Base-by-base conservation (phyloP, 768 basidiomycete genomes). In the Mycena metata region DNA sequence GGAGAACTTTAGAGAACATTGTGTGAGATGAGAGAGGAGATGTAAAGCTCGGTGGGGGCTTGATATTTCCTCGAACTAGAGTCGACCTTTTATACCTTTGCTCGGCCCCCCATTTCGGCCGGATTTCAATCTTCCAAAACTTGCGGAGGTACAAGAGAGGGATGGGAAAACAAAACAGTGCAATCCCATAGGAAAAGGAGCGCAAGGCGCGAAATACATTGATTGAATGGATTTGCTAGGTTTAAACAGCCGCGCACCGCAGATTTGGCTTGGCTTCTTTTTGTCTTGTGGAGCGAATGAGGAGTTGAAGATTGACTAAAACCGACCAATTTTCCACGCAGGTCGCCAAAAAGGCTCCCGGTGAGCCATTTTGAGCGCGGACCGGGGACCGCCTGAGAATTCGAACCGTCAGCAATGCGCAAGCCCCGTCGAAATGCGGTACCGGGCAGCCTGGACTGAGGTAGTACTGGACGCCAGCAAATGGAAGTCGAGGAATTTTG, bases 1-100 rank as follows among this genome's bases (percentile, higher is more conserved):
- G 50, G 45, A 54, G 17, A 26, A 54, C 64, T 45, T 69, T 69
- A 41, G 56, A 45, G 47, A 69, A 64, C 67, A 69, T 69, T 36
- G 39, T 52, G 21, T 24, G 36, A 21, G 46, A 49, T 39, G 41
- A 19, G 45, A 55, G 33, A 56, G n/a, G n/a, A 30, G 39, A 10
- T 39, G 39, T 10, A 15, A 10, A 15, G 15, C 56, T 65, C 55
- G 36, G 17, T 52, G 30, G 61, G 55, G 61, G 61, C 51, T 63
- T 54, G 51, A 49, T 15, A 23, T 36, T 24, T 39, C 16, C 8
- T 21, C 7, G 50, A 19, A 19, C n/a, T 19, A 23, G 6, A 12
- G 9, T 5, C 24, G 21, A 17, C 41, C 52, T 51, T 55, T 63
- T 63, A 63, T 63, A 55, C 26, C 33, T 42, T 26, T 63, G 12